phyloP scores from a whole-genome alignment of 2,329 filamentous ascomycete genomes.

The Pestalotiopsis sp. region DNA sequence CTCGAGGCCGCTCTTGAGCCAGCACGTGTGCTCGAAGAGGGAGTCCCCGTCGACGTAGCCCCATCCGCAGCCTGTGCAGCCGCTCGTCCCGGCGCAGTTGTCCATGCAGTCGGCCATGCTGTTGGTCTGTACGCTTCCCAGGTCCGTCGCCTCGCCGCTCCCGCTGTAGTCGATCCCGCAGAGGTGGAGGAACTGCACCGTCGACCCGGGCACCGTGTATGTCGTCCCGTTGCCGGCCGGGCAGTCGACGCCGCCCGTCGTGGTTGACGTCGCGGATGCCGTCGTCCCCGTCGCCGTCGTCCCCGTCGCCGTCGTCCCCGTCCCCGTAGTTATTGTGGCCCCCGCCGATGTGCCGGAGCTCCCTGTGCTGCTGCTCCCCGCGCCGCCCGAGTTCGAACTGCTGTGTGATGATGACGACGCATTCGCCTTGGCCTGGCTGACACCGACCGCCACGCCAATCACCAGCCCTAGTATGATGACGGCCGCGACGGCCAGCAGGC shows the following conservation, averaged over 20 bases:
- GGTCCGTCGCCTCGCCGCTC: conserved; percentile 24
- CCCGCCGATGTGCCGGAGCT: not conserved
- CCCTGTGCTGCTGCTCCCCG: not conserved
- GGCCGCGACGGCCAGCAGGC: conserved; percentile 27
- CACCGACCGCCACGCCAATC: conserved; percentile 36
- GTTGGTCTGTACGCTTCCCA: conserved; percentile 35
- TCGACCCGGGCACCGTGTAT: conserved; percentile 40
- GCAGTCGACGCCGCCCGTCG: conserved; percentile 32
- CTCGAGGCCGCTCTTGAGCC: conserved; percentile 40
- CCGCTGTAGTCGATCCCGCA: conserved; percentile 48
- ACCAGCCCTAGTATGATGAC: conserved; percentile 31
- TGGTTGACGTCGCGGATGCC: conserved; percentile 13
- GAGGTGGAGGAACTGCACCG: conserved; percentile 41
- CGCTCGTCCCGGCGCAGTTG: conserved; percentile 38
- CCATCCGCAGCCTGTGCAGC: conserved; percentile 45
- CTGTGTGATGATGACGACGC: conserved; percentile 4
- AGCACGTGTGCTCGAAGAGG: conserved; percentile 41
- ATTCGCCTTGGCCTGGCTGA: conserved; percentile 32
- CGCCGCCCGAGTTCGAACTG: conserved; percentile 3
- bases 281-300: conserved; percentile 8
- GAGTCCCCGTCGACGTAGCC: conserved; percentile 41
- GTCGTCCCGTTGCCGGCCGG: conserved; percentile 44
- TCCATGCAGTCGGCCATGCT: conserved; percentile 45
- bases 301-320: conserved; percentile 1
- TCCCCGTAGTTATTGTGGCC: too few species aligned